A percentile compares a stretch with the other conserved stretches of the same genome.
phyloP scores from a whole-genome alignment of 2,329 filamentous ascomycete species.

The Simplicillium aogashimaense region DNA sequence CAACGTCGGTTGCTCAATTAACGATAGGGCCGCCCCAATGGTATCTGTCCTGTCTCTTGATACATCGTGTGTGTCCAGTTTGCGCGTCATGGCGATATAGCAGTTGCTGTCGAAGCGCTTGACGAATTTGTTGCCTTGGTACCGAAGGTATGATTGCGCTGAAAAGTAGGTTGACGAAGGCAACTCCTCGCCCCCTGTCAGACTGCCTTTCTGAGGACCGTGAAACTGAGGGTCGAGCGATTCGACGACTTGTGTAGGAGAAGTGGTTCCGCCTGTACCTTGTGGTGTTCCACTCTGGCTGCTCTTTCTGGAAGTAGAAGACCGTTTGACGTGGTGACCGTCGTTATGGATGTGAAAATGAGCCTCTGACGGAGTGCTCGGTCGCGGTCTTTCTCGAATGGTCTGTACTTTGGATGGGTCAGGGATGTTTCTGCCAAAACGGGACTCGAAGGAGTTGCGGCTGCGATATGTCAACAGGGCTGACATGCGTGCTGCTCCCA shows the following conservation, averaged over 20 bases:
- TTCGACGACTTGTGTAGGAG: slow-evolving; percentile 14
- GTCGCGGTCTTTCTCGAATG: slow-evolving; percentile 59
- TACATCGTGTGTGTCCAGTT: slow-evolving; percentile 94
- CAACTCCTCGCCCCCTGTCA: slow-evolving; percentile 40
- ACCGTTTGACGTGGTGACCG: slow-evolving; percentile 56
- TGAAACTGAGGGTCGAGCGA: slow-evolving; percentile 56
- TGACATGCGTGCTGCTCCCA: slow-evolving; percentile 93
- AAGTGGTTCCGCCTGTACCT: slow-evolving; percentile 8
- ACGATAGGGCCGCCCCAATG: slow-evolving; percentile 64
- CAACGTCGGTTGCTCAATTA: slow-evolving; percentile 81
- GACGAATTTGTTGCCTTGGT: slow-evolving; percentile 94
- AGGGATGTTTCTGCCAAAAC: slow-evolving; percentile 87
- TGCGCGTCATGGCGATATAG: slow-evolving; percentile 97
- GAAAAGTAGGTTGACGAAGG: slow-evolving; percentile 84
- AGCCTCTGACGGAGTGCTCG: slow-evolving; percentile 54
- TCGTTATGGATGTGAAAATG: slow-evolving; percentile 80
- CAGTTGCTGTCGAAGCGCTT: slow-evolving; percentile 97
- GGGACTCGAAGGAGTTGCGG: slow-evolving; percentile 90
- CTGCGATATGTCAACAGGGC: slow-evolving; percentile 92
- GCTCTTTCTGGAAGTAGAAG: slow-evolving; percentile 35
- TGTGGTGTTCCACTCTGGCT: slow-evolving; percentile 24
- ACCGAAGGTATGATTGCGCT: slow-evolving; percentile 92
- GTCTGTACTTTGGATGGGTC: slow-evolving; percentile 76
- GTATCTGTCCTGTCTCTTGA: slow-evolving; percentile 62
- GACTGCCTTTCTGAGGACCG: slow-evolving; percentile 43